Percentiles rank a stretch among this genome's conserved stretches.
These are phyloP conservation scores for Geotrichum aggregatum DNA, from an alignment of 1,139 yeast species.

Conservation along the genomic window DNA sequence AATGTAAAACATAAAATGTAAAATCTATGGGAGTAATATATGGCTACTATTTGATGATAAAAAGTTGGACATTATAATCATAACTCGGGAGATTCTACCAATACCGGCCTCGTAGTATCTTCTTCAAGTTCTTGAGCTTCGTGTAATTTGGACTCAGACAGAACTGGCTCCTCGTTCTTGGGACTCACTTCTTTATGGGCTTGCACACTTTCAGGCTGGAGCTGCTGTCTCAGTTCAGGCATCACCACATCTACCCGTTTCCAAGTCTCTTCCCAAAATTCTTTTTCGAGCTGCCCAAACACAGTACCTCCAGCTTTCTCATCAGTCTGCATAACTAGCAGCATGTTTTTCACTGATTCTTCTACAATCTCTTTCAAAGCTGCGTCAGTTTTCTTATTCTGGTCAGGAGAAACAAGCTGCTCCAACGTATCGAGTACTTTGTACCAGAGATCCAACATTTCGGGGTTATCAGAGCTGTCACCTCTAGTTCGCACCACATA, in stretches of 20 bases:
- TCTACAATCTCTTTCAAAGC: conserved; percentile 51
- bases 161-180: no score
- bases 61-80: no score
- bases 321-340: conserved; percentile 43
- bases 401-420: conserved; percentile 38
- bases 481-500: conserved; percentile 44
- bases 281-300: conserved; percentile 22
- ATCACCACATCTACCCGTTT: conserved; percentile 44
- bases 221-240: conserved; percentile 44
- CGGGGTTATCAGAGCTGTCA: conserved; percentile 37
- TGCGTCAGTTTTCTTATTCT: neutral
- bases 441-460: conserved; percentile 41
- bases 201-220: conserved; percentile 4
- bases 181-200: neutral
- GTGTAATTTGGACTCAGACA: neutral
- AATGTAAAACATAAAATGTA: no score
- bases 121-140: no score
- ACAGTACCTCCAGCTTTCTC: conserved; percentile 44
- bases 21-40: no score
- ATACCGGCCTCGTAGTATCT: no score
- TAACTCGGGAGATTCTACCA: no score
- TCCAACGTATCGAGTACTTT: conserved; percentile 49
- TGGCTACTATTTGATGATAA: no score
- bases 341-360: conserved; percentile 60
- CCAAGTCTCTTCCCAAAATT: conserved; percentile 46